Conservation (phyloP, 2,329 filamentous ascomycete genomes). For the Trichoderma endophyticum region DNA sequence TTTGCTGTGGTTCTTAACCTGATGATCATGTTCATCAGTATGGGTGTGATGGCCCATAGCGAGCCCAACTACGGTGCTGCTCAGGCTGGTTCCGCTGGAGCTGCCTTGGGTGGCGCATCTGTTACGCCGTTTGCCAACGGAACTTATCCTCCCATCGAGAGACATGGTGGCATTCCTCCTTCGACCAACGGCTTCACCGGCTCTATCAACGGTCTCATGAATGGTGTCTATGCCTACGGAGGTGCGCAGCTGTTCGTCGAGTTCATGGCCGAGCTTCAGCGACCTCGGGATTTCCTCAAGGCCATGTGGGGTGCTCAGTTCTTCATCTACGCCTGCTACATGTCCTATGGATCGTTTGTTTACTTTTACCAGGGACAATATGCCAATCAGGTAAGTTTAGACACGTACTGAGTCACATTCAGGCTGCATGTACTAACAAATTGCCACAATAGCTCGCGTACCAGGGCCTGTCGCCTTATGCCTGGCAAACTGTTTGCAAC, state of each 20-base stretch:
- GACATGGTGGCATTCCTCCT: constrained; percentile 35
- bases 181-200: constrained; percentile 36
- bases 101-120: constrained; percentile 26
- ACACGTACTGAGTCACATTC: background rate
- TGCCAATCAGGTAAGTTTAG: constrained; percentile 22
- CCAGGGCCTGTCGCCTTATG: constrained; percentile 41
- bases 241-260: constrained; percentile 57
- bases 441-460: constrained; percentile 38
- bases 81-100: constrained; percentile 27
- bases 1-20: constrained; percentile 55
- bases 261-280: constrained; percentile 52
- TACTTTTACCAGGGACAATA: constrained; percentile 46
- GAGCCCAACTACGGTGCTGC: constrained; percentile 40
- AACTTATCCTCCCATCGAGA: constrained; percentile 39
- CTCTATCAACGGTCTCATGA: constrained; percentile 25
- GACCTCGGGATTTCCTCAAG: constrained; percentile 43
- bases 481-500: constrained; percentile 45
- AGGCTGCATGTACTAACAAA: too few species aligned
- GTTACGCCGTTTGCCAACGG: constrained; percentile 27
- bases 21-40: constrained; percentile 52
- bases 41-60: constrained; percentile 48
- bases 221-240: constrained; percentile 55
- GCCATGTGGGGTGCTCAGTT: constrained; percentile 39
- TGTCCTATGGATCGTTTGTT: constrained; percentile 40
- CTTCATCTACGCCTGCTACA: constrained; percentile 42